phyloP scores from a whole-genome alignment of 1,284 basidiomycete genomes.

The Bjerkandera adusta region DNA sequence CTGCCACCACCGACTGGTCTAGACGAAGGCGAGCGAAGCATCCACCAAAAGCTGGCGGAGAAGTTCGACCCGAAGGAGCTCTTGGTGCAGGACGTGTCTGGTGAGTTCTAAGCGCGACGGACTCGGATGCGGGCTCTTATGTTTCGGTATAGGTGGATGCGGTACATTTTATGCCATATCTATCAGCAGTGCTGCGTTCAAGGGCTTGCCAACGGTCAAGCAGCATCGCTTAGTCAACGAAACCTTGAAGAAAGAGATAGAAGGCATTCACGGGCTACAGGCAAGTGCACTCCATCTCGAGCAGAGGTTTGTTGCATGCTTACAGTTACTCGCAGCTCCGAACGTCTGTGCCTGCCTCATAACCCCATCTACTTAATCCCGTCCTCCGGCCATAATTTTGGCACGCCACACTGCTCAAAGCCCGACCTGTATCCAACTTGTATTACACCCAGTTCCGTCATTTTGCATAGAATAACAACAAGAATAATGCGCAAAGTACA shows the following conservation, averaged over 20 bases:
- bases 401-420: too few species aligned
- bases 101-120: too few species aligned
- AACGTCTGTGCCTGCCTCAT: constrained; percentile 11
- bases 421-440: too few species aligned
- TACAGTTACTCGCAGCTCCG: constrained; percentile 7
- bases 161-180: constrained; percentile 95
- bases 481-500: too few species aligned
- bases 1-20: constrained; percentile 19
- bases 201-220: constrained; percentile 85
- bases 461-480: constrained; percentile 1
- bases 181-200: constrained; percentile 84
- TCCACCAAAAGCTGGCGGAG: constrained; percentile 71
- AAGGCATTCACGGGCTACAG: constrained; percentile 92
- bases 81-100: constrained; percentile 87
- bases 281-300: constrained; percentile 40
- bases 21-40: constrained; percentile 66
- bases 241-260: constrained; percentile 87
- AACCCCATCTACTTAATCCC: background rate
- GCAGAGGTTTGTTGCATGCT: background rate
- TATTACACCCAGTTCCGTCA: too few species aligned
- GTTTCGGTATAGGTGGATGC: constrained; percentile 73
- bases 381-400: too few species aligned
- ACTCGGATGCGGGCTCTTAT: too few species aligned
- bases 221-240: constrained; percentile 93
- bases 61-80: constrained; percentile 76